Evolutionary conservation across 108 stramenopile species (phyloP).

Genomic region (Nitzschia sp.): DNA sequence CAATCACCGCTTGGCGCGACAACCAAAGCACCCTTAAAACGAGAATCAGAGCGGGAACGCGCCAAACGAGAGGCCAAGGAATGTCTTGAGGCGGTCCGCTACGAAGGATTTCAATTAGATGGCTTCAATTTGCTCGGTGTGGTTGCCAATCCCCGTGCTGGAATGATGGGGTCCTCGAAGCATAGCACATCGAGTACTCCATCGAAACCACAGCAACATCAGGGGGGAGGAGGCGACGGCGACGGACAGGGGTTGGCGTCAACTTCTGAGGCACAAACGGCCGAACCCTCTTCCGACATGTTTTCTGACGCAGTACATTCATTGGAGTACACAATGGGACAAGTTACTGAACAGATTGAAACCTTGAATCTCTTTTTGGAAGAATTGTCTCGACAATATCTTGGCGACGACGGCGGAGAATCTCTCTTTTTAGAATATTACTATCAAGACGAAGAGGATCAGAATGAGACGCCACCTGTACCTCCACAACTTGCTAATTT

Average conservation of each 20-base stretch:
- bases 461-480: slow-evolving; percentile 17
- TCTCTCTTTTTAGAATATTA: slow-evolving; percentile 41
- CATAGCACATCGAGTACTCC: not conserved
- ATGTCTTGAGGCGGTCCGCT: slow-evolving; percentile 27
- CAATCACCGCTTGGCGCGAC: not conserved
- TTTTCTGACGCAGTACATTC: slow-evolving; percentile 46
- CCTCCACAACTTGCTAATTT: slow-evolving; percentile 41
- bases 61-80: slow-evolving; percentile 41
- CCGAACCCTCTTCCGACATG: slow-evolving; percentile 21
- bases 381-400: slow-evolving; percentile 44
- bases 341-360: slow-evolving; percentile 62
- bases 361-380: slow-evolving; percentile 48
- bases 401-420: slow-evolving; percentile 43
- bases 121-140: slow-evolving; percentile 85
- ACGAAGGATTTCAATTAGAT: slow-evolving; percentile 61
- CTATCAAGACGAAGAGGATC: slow-evolving; percentile 36
- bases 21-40: not conserved
- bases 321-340: slow-evolving; percentile 44
- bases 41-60: slow-evolving; percentile 23
- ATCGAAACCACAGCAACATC: not conserved
- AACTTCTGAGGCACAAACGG: not conserved
- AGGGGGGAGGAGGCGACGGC: not conserved
- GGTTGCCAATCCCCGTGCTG: slow-evolving; percentile 72
- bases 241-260: not conserved
- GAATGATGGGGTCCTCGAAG: slow-evolving; percentile 13